Evolutionary conservation across 2,329 filamentous ascomycete genomes (phyloP), one percentile per base, ranked within the genome.

Genomic region (Aureobasidium lini): DNA sequence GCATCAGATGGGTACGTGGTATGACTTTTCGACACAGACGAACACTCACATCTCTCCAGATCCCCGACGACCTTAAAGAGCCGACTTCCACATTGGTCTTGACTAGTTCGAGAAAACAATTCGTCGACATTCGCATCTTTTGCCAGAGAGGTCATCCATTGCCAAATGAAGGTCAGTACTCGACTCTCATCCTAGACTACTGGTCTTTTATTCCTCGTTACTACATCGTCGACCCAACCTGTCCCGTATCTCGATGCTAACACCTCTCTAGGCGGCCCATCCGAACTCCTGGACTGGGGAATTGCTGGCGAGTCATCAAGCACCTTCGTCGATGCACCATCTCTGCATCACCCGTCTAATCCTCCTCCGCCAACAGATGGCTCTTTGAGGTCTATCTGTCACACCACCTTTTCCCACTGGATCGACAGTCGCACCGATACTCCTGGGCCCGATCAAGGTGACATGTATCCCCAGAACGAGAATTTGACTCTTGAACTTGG

Each of bases 51-150:
- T 13, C 9, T n/a, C 7, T 7, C 31, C 40, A 63, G 61, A 13
- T 49, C 15, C 59, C 61, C 0, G 76, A 75, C 0, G 67, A 72
- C 15, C 69, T 78, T n/a, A 71, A 71, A 53, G 85, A 88, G 69
- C 82, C 82, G 15, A 88, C 85, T 0, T 80, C 78, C 1, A 88
- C 85, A 0, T 67, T 87, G 4, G 86, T 88, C 11, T 73, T 88
- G 47, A 88, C 85, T 0, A 83, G 83, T 2, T 80, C 82, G 1
- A 68, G 69, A 29, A 74, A 74, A 32, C 78, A 75, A 39, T 88
- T 86, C 67, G 80, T 88, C 39, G 86, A 88, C 66, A 68, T 87
- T 23, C 81, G 86, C 42, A 74, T 86, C 53, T 68, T 80, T 49
- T n/a, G 7, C 18, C 61, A 64, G 13, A 58, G 40, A 16, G 43